These are phyloP conservation scores for Fusarium sarcochroum DNA, from an alignment of 2,329 filamentous ascomycete genomes.

Conservation along the genomic window DNA sequence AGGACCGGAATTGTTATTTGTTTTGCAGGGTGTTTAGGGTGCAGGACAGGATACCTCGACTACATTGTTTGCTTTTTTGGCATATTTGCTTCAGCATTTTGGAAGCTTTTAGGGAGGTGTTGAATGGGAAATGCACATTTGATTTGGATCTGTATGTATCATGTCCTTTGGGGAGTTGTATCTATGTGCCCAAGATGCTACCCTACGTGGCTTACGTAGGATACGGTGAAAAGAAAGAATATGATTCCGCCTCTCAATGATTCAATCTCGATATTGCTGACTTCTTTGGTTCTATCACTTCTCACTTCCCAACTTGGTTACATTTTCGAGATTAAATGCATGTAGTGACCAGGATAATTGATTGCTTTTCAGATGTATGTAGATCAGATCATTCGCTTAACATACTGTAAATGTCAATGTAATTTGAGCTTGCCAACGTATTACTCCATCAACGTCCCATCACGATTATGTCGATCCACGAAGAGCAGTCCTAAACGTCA, in stretches of 20 bases:
- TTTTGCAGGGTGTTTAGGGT: constrained; percentile 40
- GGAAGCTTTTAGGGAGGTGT: constrained; percentile 16
- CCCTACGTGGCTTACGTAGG: neutral
- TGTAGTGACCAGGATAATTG: neutral
- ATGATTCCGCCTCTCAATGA: neutral
- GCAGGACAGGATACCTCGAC: constrained; percentile 19
- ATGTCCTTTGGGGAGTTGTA: constrained; percentile 24
- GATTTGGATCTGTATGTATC: constrained; percentile 12
- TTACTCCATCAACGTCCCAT: constrained; percentile 1
- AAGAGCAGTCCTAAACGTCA: constrained; percentile 7
- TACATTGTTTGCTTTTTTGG: constrained; percentile 17
- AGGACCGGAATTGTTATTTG: constrained; percentile 10
- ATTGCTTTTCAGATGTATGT: neutral
- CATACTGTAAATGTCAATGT: neutral
- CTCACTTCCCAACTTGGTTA: neutral
- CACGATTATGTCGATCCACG: constrained; percentile 14
- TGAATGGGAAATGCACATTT: constrained; percentile 22
- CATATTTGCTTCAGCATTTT: constrained; percentile 22
- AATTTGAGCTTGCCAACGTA: constrained; percentile 1
- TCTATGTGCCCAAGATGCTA: constrained; percentile 28
- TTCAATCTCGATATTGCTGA: neutral
- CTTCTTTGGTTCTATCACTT: neutral
- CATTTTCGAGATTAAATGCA: neutral
- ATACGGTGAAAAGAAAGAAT: constrained; percentile 8
- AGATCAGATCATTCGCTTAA: constrained; percentile 14